Percentiles rank a stretch among this genome's conserved stretches.
Evolutionary conservation across 75 land plant genomes (phyloP).

Genomic region (Pinus tabuliformis): DNA sequence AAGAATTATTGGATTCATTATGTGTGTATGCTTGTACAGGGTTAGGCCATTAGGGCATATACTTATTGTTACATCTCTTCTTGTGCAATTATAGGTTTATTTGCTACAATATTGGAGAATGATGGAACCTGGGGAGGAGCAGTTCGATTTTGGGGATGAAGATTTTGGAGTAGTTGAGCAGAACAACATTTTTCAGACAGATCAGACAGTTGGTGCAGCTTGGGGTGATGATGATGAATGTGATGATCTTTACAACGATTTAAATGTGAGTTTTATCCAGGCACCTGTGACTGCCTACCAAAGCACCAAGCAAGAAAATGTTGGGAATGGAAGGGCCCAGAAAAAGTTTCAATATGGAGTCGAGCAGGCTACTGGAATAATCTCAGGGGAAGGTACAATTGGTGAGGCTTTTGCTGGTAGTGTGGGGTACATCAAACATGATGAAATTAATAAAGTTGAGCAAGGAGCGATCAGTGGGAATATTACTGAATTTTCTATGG

Average conservation of each 20-base stretch:
- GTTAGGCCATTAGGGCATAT: too few relatives aligned
- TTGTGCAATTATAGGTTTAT: too few relatives aligned
- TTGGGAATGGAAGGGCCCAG: too few relatives aligned
- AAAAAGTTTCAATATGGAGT: background rate
- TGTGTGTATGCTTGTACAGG: too few relatives aligned
- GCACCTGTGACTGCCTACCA: background rate
- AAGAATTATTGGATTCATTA: too few relatives aligned
- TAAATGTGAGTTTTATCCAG: constrained; percentile 66
- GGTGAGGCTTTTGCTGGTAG: constrained; percentile 5
- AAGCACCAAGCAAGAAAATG: too few relatives aligned
- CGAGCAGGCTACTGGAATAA: background rate
- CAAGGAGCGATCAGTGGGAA: too few relatives aligned
- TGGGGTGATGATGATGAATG: constrained; percentile 81
- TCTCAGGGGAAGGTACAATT: background rate
- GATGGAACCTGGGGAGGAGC: constrained; percentile 64
- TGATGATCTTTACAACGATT: constrained; percentile 87
- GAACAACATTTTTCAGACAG: constrained; percentile 31
- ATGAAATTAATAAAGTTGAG: too few relatives aligned
- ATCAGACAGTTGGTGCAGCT: constrained; percentile 51
- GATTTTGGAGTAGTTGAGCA: constrained; percentile 31
- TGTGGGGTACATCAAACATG: too few relatives aligned
- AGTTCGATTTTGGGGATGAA: constrained; percentile 71
- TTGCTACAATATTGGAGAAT: too few relatives aligned
- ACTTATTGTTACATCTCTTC: too few relatives aligned
- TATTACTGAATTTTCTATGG: too few relatives aligned